A percentile compares a stretch with the other conserved stretches of the same genome.
phyloP scores from a whole-genome alignment of 169 alveolate genomes.

The Hepatocystis sp. region DNA sequence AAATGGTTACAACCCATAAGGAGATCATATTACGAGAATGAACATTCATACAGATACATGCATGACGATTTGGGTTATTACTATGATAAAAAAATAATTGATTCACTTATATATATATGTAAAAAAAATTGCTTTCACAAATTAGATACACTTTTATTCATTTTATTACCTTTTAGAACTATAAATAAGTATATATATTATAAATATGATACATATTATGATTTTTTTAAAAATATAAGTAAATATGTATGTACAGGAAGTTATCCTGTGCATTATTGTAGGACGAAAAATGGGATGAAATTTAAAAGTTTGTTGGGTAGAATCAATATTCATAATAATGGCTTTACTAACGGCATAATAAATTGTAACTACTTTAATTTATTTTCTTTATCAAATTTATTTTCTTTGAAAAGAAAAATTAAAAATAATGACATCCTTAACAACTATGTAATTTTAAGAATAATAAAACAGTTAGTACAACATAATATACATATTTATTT shows the following conservation, averaged over 20 bases:
- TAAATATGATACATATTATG: conserved; percentile 34
- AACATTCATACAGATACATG: no score
- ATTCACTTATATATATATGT: conserved; percentile 31
- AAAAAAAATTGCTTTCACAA: conserved; percentile 10
- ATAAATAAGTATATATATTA: conserved; percentile 14
- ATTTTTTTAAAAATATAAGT: conserved; percentile 37
- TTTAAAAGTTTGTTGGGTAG: no score
- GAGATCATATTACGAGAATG: no score
- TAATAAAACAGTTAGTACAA: conserved; percentile 26
- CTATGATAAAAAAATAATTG: conserved; percentile 32
- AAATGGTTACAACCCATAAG: no score
- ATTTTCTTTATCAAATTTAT: no score
- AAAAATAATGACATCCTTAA: conserved; percentile 15
- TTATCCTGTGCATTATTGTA: no score
- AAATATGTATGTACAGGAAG: no score
- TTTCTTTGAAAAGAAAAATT: no score
- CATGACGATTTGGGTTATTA: conserved; percentile 49
- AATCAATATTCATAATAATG: no score
- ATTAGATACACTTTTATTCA: conserved; percentile 30
- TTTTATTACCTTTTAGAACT: conserved; percentile 55
- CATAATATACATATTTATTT: conserved; percentile 55
- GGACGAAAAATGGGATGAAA: no score
- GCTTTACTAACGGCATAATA: no score
- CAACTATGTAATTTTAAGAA: conserved; percentile 13
- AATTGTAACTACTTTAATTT: no score